Base-by-base conservation (phyloP, 768 basidiomycete genomes). In the Pleurotus citrinopileatus region DNA sequence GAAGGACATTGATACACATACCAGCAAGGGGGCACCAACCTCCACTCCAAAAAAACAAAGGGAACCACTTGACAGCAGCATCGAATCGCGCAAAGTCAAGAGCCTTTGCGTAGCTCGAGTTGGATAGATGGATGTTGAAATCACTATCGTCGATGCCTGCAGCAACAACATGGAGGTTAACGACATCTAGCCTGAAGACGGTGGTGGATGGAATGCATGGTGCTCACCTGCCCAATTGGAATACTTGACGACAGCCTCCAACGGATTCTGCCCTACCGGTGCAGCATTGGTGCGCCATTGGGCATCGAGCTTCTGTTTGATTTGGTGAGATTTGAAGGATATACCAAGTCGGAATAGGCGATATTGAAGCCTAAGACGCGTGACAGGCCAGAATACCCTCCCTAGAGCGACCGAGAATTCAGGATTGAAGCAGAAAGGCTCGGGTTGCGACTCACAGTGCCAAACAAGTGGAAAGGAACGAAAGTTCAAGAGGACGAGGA, bases 71-170 rank as follows among this genome's bases (percentile, higher is more conserved):
- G 2, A 87, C 56, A 0, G 77, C 73, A 1, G 74, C 64, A 45
- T 79, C 76, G 62, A 83, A 74, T 0, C 83, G 75, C 3, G 75
- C 74, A 8, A 67, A 59, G 58, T 83, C 81, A 3, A 82, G 63
- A 6, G 72, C 86, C 75, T 89, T 91, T 3, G 87, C 80, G 57
- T 92, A 93, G 50, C 82, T 85, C 0, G 89, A 90, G 62, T 93
- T 93, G 65, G 87, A 90, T 55, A 92, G 73, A 62, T 93, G 90
- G 10, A 77, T 64, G 62, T 88, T 82, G 61, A 84, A 84, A 66
- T 93, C 91, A 38, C 78, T 77, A 40, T 91, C 90, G 57, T 91
- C 89, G 5, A 84, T 59, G 53, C 76, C 87, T 87, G 52, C 7
- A 10, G n/a, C 10, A 34, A 34, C 32, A 34, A 46, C 12, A 40